Base-by-base conservation (phyloP, 2,329 filamentous ascomycete genomes). In the Penicillium sp. region DNA sequence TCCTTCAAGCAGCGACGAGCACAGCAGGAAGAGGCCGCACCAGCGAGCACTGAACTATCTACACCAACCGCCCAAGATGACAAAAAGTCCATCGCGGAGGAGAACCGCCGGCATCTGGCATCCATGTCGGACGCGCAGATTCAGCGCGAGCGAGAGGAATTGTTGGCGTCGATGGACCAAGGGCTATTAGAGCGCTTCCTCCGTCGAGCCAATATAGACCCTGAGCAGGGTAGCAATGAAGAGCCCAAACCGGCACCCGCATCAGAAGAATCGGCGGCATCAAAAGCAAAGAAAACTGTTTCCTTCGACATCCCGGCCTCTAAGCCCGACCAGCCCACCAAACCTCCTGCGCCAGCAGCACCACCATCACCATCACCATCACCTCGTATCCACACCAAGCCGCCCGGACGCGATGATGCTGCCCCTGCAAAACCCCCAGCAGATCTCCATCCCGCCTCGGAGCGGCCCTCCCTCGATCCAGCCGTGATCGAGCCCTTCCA, bases 111-210 rank as follows among this genome's bases (percentile, higher is more conserved):
- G 50, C 81, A 81, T 52, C 69, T 98, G 41, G 84, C 83, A 12
- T 76, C 78, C 24, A 96, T 98, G 93, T 87, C 87, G 1, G 74
- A 82, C 0, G 80, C 82, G 32, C 89, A 96, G 69, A 95, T 97
- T 50, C 83, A 87, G 54, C 78, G 85, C 58, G 90, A 93, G 52
- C 82, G 86, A 38, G 78, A 82, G 51, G 92, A 97, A 58, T 75
- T 98, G n/a, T 78, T 95, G 66, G 79, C 77, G n/a, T 82, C 81
- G 6, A 71, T 97, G 46, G 86, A 89, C 55, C 86, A 90, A 1
- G 80, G 80, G 0, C 73, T 96, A 28, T 76, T 98, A 5, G 81
- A 95, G 64, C 82, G 82, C 58, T 76, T 98, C 15, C 77, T 97
- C 23, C 81, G 81, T 55, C 79, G 88, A 54, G 86, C 90, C 35